phyloP scores from a whole-genome alignment of 2,329 filamentous ascomycete species.

The Madurella fahalii region DNA sequence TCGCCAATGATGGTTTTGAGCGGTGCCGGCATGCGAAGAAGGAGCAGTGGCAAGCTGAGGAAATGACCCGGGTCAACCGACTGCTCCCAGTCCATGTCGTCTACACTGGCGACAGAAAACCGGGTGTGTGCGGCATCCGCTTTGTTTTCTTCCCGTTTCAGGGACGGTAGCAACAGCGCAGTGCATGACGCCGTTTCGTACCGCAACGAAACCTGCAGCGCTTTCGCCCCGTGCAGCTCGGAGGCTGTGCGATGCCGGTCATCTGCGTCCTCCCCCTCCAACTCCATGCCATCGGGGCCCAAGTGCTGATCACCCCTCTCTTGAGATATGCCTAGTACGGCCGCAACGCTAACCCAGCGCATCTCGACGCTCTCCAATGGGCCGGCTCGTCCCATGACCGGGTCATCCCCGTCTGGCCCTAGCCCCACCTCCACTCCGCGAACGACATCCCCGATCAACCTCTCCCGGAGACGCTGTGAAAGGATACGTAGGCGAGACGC shows the following conservation, averaged over 20 bases:
- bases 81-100: conserved; percentile 6
- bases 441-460: conserved; percentile 56
- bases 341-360: conserved; percentile 40
- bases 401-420: conserved; percentile 33
- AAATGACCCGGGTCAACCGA: conserved; percentile 32
- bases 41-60: conserved; percentile 47
- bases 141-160: conserved; percentile 8
- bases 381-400: conserved; percentile 37
- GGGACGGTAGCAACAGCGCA: conserved; percentile 46
- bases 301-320: neutral
- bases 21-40: conserved; percentile 53
- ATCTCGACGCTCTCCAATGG: conserved; percentile 46
- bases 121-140: neutral
- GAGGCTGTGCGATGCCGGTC: neutral
- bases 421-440: conserved; percentile 54
- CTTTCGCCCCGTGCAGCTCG: conserved; percentile 26
- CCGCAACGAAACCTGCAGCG: conserved; percentile 44
- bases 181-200: conserved; percentile 52
- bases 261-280: conserved; percentile 14
- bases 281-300: neutral
- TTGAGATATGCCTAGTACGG: conserved; percentile 11
- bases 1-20: conserved; percentile 47
- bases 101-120: conserved; percentile 8
- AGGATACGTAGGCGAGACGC: conserved; percentile 39
- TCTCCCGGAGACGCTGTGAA: conserved; percentile 48